These are phyloP conservation scores for Mollisiaceae sp. DNA, from an alignment of 2,329 filamentous ascomycete genomes.

Conservation along the genomic window DNA sequence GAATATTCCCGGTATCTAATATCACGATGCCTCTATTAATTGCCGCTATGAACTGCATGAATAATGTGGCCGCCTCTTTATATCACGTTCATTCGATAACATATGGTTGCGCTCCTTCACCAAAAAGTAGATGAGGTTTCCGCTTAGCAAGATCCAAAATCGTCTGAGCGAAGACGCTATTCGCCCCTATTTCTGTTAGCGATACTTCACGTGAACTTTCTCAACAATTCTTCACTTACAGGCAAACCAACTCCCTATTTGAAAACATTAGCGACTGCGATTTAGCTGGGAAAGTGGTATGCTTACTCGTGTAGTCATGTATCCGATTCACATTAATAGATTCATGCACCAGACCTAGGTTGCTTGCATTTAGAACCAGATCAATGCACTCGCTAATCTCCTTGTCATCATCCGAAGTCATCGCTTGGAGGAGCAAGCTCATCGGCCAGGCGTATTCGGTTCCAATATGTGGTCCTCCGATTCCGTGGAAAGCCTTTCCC, in stretches of 20 bases:
- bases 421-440: conserved; percentile 88
- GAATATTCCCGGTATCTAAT: background rate
- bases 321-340: conserved; percentile 81
- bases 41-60: background rate
- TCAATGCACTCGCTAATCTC: conserved; percentile 80
- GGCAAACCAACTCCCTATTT: conserved; percentile 82
- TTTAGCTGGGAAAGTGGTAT: background rate
- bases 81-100: conserved; percentile 40
- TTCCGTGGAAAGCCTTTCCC: conserved; percentile 80
- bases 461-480: conserved; percentile 83
- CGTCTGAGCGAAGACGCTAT: conserved; percentile 92
- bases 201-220: background rate
- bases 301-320: conserved; percentile 70
- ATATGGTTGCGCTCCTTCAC: conserved; percentile 64
- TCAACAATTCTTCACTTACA: conserved; percentile 50
- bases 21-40: background rate
- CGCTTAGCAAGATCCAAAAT: conserved; percentile 87
- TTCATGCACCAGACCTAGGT: conserved; percentile 86
- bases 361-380: conserved; percentile 75
- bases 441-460: conserved; percentile 96
- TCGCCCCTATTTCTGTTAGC: conserved; percentile 66
- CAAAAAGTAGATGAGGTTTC: conserved; percentile 88
- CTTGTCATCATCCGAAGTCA: conserved; percentile 81
- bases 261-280: conserved; percentile 7
- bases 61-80: background rate